phyloP scores from a whole-genome alignment of 495 filamentous ascomycete genomes.

The Extremus antarcticus region DNA sequence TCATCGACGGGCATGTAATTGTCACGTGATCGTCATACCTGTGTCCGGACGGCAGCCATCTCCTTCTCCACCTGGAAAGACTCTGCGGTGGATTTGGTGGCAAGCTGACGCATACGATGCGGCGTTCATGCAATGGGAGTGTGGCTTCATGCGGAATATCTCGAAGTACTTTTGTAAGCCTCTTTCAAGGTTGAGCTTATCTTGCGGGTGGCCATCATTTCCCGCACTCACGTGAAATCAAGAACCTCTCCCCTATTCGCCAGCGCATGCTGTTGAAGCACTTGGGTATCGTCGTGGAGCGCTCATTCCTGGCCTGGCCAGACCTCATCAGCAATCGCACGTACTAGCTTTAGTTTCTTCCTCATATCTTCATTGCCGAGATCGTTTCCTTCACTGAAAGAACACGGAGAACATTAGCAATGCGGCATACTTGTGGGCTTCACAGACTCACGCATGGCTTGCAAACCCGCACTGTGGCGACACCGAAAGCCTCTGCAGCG shows the following conservation, averaged over 20 bases:
- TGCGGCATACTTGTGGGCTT: conserved; percentile 29
- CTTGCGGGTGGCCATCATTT: background rate
- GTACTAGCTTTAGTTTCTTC: conserved; percentile 39
- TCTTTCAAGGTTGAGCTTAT: background rate
- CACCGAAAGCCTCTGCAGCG: conserved; percentile 54
- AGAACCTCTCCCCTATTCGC: background rate
- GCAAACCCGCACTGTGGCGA: conserved; percentile 76
- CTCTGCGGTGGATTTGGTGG: background rate
- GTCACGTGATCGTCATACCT: background rate
- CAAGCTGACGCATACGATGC: background rate
- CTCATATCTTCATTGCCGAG: conserved; percentile 37
- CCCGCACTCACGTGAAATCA: background rate
- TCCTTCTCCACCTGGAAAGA: background rate
- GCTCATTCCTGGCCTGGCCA: conserved; percentile 35
- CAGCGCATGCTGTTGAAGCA: background rate
- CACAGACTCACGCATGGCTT: conserved; percentile 50
- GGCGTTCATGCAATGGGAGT: no score
- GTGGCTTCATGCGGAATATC: no score
- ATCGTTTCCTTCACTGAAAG: conserved; percentile 25
- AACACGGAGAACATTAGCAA: conserved; percentile 27
- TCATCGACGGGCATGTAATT: background rate
- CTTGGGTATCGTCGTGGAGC: background rate
- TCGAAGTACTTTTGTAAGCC: background rate
- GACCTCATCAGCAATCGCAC: conserved; percentile 40
- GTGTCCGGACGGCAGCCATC: background rate